Evolutionary conservation across 225 moss, liverwort and hornwort genomes (phyloP), one percentile per base, ranked within the genome.

Genomic region (Neckera pumila): DNA sequence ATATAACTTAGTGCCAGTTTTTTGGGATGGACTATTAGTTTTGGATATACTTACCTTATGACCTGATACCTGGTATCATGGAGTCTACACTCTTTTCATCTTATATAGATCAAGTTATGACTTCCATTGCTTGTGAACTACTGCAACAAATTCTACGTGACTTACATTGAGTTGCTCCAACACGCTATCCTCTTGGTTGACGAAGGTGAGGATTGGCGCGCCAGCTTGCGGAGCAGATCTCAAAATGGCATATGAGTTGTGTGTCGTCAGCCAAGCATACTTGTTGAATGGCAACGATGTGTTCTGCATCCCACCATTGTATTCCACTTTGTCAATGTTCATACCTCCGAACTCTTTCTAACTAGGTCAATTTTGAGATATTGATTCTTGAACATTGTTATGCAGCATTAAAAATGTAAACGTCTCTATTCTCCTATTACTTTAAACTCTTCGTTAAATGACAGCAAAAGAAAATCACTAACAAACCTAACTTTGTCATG

Each of bases 181-280:
- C 16, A 98, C 87, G 27, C 80, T 93, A 42, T 98, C 97, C 81
- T 98, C 98, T 87, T 97, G 97, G 89, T 98, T 97, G 76, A 89
- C 84, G 26, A 95, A 96, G 8, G 98, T 98, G 76, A 96, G 25
- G 31, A 97, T 96, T 38, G 80, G 79, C 51, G 27, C 77, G 17
- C 96, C 95, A 26, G 94, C 92, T 85, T 86, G 36, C 3, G 92
- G 83, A 18, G 90, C 47, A 36, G 90, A 92, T 9, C 91, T 92
- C 16, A 84, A 42, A 57, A 95, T 95, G 30, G 98, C 92, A 87
- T 33, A 95, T 2, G 98, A 94, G 77, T 98, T 98, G 92, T 98
- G 98, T 12, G 98, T 95, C 3, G 93, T 93, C 26, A 98, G 82
- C 97, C 97, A 98, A 31, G 96, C 94, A 43, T 96, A 97, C 86